Evolutionary conservation across 2,329 filamentous ascomycete genomes (phyloP).

Genomic region (Ophiocordyceps unilateralis): DNA sequence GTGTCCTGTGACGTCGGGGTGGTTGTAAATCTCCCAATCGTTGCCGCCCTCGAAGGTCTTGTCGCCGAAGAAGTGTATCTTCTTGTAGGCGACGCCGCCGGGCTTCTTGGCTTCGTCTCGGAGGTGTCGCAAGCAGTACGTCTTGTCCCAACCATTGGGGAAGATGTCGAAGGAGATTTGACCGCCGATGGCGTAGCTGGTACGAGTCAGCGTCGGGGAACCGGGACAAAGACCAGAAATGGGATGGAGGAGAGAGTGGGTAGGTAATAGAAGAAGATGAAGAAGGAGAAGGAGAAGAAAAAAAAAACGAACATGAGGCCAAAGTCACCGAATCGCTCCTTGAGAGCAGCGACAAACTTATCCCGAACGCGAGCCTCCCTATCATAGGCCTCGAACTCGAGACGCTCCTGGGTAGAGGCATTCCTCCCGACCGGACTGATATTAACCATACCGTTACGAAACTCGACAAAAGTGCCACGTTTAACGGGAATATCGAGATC

Average conservation of each 20-base stretch:
- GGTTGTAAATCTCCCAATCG: constrained; percentile 84
- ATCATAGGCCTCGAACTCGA: constrained; percentile 72
- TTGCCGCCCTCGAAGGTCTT: constrained; percentile 86
- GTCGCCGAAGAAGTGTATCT: constrained; percentile 95
- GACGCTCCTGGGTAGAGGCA: constrained; percentile 61
- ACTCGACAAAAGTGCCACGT: constrained; percentile 73
- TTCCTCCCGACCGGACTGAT: constrained; percentile 74
- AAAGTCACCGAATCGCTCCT: constrained; percentile 35
- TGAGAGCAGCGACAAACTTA: constrained; percentile 35
- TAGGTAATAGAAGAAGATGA: background rate
- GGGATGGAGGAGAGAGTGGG: background rate
- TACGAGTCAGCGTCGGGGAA: too few relatives aligned
- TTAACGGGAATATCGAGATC: constrained; percentile 73
- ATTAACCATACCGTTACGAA: constrained; percentile 85
- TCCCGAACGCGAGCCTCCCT: constrained; percentile 61
- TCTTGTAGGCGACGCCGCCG: constrained; percentile 62
- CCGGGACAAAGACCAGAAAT: too few relatives aligned
- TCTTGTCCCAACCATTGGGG: constrained; percentile 96
- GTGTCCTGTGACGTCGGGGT: constrained; percentile 71
- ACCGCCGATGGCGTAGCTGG: constrained; percentile 80
- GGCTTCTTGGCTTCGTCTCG: constrained; percentile 58
- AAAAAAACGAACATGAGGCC: constrained; percentile 55
- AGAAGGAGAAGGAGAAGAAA: background rate
- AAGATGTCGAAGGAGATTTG: constrained; percentile 99
- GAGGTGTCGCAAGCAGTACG: constrained; percentile 80